A percentile compares a stretch with the other conserved stretches of the same genome.
phyloP scores from a whole-genome alignment of 805 yeast genomes.

The Saccharomycopsis synnaedendra region DNA sequence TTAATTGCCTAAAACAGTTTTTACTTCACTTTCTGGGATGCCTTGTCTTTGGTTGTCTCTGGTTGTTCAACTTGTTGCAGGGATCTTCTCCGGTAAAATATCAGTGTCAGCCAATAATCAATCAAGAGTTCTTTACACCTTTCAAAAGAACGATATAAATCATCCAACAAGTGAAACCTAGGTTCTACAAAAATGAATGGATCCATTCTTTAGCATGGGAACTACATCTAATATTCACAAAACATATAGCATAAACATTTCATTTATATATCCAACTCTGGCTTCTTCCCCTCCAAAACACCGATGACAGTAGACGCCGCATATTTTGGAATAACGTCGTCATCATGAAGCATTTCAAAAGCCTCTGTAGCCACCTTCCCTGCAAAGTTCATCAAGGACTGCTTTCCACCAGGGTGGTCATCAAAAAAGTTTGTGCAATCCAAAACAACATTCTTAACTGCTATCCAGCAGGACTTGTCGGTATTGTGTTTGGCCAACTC shows the following conservation, averaged over 20 bases:
- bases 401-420: constrained; percentile 52
- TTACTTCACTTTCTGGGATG: too few species aligned
- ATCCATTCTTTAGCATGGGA: too few species aligned
- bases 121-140: too few species aligned
- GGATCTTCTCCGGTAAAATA: too few species aligned
- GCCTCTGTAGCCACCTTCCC: constrained; percentile 40
- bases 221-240: too few species aligned
- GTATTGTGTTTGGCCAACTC: constrained; percentile 39
- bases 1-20: too few species aligned
- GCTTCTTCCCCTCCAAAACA: constrained; percentile 30
- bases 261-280: constrained; percentile 14
- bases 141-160: too few species aligned
- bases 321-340: constrained; percentile 38
- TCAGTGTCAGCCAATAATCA: too few species aligned
- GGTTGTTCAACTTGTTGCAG: too few species aligned
- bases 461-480: constrained; percentile 39
- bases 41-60: too few species aligned
- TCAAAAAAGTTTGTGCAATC: constrained; percentile 34
- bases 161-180: too few species aligned
- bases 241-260: not conserved
- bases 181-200: too few species aligned
- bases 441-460: constrained; percentile 40
- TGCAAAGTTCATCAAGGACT: constrained; percentile 36
- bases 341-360: constrained; percentile 46
- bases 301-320: constrained; percentile 40